A percentile compares a stretch with the other conserved stretches of the same genome.
Conservation (phyloP, 2,329 filamentous ascomycete genomes). For the Monilinia fructicola region DNA sequence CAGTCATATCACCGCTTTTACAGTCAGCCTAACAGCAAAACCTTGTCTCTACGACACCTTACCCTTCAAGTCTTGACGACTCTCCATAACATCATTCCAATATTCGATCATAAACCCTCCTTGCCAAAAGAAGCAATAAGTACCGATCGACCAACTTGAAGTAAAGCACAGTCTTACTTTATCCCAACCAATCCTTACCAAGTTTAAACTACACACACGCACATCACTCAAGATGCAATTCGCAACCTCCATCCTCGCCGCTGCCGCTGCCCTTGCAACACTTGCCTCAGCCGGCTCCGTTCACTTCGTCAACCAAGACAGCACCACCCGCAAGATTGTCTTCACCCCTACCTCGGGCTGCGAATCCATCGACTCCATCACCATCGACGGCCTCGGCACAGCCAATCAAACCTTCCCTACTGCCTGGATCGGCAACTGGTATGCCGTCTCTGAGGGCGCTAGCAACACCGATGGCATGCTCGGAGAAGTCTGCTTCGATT, state of each 20-base stretch:
- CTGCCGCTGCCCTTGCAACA: slow-evolving; percentile 46
- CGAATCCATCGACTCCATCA: slow-evolving; percentile 28
- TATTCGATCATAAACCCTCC: slow-evolving; percentile 22
- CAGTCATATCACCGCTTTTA: slow-evolving; percentile 28
- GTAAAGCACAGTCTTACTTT: slow-evolving; percentile 27
- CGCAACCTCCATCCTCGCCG: slow-evolving; percentile 43
- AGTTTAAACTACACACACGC: slow-evolving; percentile 17
- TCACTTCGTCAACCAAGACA: slow-evolving; percentile 60
- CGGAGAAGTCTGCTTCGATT: slow-evolving; percentile 53
- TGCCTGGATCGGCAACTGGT: slow-evolving; percentile 47
- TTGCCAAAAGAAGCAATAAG: slow-evolving; percentile 23
- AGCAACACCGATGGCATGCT: slow-evolving; percentile 50
- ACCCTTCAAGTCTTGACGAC: slow-evolving; percentile 15
- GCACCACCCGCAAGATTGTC: slow-evolving; percentile 41
- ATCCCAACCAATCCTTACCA: slow-evolving; percentile 32
- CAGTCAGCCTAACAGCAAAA: slow-evolving; percentile 21
- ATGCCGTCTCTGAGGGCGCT: slow-evolving; percentile 49
- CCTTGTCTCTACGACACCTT: slow-evolving; percentile 29
- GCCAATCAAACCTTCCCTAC: slow-evolving; percentile 43
- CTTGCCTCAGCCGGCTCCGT: slow-evolving; percentile 50
- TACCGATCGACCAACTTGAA: slow-evolving; percentile 34
- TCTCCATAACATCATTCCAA: slow-evolving; percentile 19
- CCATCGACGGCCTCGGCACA: slow-evolving; percentile 31
- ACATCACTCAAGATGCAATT: slow-evolving; percentile 53
- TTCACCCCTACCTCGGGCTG: slow-evolving; percentile 36